Evolutionary conservation across 768 basidiomycete genomes (phyloP), one percentile per base, ranked within the genome.

Genomic region (Tricholomella constricta): DNA sequence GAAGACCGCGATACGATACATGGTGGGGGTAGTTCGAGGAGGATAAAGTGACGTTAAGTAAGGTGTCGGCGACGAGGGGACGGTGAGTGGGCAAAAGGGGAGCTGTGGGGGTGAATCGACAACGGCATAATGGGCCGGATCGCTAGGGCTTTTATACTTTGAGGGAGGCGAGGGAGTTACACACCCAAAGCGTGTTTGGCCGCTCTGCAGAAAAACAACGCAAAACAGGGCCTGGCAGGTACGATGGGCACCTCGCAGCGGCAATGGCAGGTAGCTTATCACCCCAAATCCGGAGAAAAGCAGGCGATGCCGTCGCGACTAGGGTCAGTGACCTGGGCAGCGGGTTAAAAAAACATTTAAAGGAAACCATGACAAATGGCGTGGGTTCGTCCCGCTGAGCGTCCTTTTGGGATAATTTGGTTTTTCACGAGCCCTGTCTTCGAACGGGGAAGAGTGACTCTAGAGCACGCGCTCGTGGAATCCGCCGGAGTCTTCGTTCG

Each of bases 1-100:
- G 47, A 71, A 56, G 48, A 69, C 20, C 32, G 71, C 64, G 58
- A 75, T 46, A 65, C 72, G 73, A 58, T 72, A 74, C 74, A 78
- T 80, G 55, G 48, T 60, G 38, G 37, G 41, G 32, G 42, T 44
- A 45, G 55, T 48, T 14, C n/a, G 54, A 52, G 48, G 42, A 25
- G 54, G 32, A 27, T 40, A 31, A 37, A 36, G 31, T 14, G 41
- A 58, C 36, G 49, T 48, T 40, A 42, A 46, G 43, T 36, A 29
- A n/a, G 35, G 56, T 45, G 43, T 42, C 22, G 36, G 45, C 56
- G 57, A 55, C 53, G n/a, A 58, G 55, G 58, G 50, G 36, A 53
- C 37, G 14, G 31, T 32, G 31, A 32, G 31, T 10, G 51, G 51
- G 55, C 48, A 51, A 53, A 60, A 52, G 32, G 56, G 51, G 44